Evolutionary conservation across 2,329 filamentous ascomycete species (phyloP), one percentile per base, ranked within the genome.

Genomic region (Ramichloridium luteum): DNA sequence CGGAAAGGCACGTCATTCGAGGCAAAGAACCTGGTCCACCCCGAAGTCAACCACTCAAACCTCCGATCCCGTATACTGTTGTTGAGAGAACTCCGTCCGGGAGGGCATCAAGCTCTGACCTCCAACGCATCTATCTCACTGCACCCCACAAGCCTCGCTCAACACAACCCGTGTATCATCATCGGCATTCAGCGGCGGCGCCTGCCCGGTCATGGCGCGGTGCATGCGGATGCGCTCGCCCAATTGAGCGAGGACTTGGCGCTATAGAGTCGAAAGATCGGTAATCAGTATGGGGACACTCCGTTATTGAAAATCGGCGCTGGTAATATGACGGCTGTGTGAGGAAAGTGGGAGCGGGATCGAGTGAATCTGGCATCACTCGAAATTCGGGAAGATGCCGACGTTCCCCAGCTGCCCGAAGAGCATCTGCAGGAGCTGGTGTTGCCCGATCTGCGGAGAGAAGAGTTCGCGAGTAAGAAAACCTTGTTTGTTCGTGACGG

Each of bases 381-480:
- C 42, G 18, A 46, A 38, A 14, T 23, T 26, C 3, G 39, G 39
- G 3, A 46, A 30, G 9, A 44, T 16, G 22, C 36, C 44, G 13
- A 36, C 36, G 25, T 46, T 43, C 2, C 41, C 45, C 15, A 47
- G 32, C 12, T 40, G 38, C n/a, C 42, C 46, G 20, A 51, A 45
- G 6, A 51, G 36, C 11, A 51, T 29, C 26, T 44, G 43, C 15
- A 51, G 35, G 6, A 50, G 42, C 25, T 49, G 43, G 12, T 43
- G 37, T 18, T 46, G 46, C 11, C 44, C 44, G 27, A 50, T 39
- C 45, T 49, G 6, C 15, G 28, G 16, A 32, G 30, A 4, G 22
- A 28, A 27, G 20, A 13, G 18, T 13, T 32, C 28, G 15, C 22
- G n/a, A n/a, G 20, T 23, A 23, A 23, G 20, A 23, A n/a, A 23